A percentile compares a stretch with the other conserved stretches of the same genome.
Evolutionary conservation across 495 filamentous ascomycete species (phyloP).

Genomic region (Hyphodiscus hymeniophilus): DNA sequence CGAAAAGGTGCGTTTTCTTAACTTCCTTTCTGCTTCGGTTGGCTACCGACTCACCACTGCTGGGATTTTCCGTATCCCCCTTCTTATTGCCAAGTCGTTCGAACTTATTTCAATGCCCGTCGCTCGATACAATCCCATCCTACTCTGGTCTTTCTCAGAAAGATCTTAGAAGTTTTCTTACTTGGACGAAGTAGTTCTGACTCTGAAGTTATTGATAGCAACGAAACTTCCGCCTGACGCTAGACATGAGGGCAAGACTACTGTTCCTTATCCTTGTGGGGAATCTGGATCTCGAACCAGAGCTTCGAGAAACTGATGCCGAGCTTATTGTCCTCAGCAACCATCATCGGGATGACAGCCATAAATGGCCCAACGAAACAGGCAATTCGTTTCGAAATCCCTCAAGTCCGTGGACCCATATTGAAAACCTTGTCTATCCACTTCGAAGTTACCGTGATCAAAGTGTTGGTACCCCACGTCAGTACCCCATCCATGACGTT

Average conservation of each 20-base stretch:
- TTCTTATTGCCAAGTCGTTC: too few relatives aligned
- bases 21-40: too few relatives aligned
- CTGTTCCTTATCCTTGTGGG: conserved; percentile 12
- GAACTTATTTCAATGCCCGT: too few relatives aligned
- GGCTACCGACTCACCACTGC: too few relatives aligned
- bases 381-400: neutral
- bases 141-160: too few relatives aligned
- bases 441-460: conserved; percentile 5
- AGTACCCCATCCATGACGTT: conserved; percentile 8
- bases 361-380: conserved; percentile 3
- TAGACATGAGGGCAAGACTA: conserved; percentile 10
- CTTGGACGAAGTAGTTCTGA: too few relatives aligned
- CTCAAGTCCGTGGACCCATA: conserved; percentile 5
- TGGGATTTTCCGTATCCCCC: too few relatives aligned
- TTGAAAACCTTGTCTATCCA: conserved; percentile 8
- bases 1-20: too few relatives aligned
- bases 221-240: conserved; percentile 1
- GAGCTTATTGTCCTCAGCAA: neutral
- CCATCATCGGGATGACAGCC: neutral
- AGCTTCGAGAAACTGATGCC: neutral
- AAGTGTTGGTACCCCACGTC: conserved; percentile 1
- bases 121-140: too few relatives aligned
- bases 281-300: conserved; percentile 11
- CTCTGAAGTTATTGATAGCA: too few relatives aligned
- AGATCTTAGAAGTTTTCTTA: too few relatives aligned